Base-by-base conservation (phyloP, 2,329 filamentous ascomycete species). In the Colletotrichum liaoningense region DNA sequence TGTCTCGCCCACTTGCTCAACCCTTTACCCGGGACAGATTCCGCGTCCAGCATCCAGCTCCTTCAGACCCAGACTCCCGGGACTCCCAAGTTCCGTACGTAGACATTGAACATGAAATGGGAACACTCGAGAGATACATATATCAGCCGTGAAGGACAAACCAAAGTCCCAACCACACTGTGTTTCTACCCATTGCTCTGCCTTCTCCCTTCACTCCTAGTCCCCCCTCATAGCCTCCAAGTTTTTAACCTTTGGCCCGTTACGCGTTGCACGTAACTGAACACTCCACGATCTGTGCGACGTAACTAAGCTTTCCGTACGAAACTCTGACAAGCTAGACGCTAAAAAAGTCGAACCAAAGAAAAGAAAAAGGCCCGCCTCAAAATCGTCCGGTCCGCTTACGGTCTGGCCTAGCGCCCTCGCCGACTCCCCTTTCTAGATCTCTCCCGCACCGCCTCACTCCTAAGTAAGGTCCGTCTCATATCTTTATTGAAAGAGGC, bases 331-430 rank as follows among this genome's bases (percentile, higher is more conserved):
- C 49, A 49, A 56, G 38, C 63, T 30, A 38, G 35, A 52, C 28
- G 19, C 14, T 49, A 49, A 28, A 49, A 5, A 42, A 42, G 2
- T 35, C 5, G 38, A 42, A 42, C 14, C 38, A 42, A 42, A 42
- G 5, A 16, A 52, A 19, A 30, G 42, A 24, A 19, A 38, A 35
- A 64, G 63, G 64, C 58, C 70, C 70, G 54, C 54, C n/a, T 69
- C 65, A 26, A 24, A 63, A 30, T 59, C 54, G 33, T 55, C 59
- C 33, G 38, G 54, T 42, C 55, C 59, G 52, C 52, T 68, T 69
- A 54, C 65, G 59, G 59, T 1, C 42, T n/a, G 49, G 54, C 11
- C 19, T 24, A 14, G 30, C 30, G 22, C 30, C 24, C n/a, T 7
- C 30, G 35, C 42, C 42, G 42, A 11, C 42, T 49, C 42, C 28